Base-by-base conservation (phyloP, 2,329 filamentous ascomycete species). In the Fusarium marasasianum region DNA sequence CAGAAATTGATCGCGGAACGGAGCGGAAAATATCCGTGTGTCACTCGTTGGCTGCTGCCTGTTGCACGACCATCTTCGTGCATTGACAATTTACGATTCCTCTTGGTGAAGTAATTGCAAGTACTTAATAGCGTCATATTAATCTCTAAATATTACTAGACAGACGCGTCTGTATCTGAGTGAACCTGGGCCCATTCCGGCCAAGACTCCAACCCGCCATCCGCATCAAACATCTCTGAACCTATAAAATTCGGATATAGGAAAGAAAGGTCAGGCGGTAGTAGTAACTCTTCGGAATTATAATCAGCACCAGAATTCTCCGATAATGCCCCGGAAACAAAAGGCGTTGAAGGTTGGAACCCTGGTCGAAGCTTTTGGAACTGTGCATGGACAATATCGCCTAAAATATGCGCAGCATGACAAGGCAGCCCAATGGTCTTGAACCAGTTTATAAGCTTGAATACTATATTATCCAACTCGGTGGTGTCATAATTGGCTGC, bases 331-430 rank as follows among this genome's bases (percentile, higher is more conserved):
- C 37, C 31, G 3, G 26, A 5, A 8, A 54, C 11, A 8, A 31
- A 7, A 8, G 41, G 41, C 15, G 43, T 54, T 3, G 47, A 24
- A 5, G 71, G 38, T 3, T 48, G 40, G n/a, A 73, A 73, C 11
- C 40, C 18, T 55, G 74, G 74, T 8, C 74, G 67, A 18, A 78
- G 51, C 31, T 74, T 77, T 18, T 69, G 62, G 24, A 79, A 76
- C 31, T 77, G 73, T 2, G 73, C 70, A 8, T 63, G 61, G 6
- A 79, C 62, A n/a, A 79, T 72, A 20, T 79, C 67, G 8, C 78
- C 72, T 0, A 80, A 64, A 4, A 79, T 68, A 48, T 79, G 76
- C 6, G 77, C 73, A 1, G 70, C 76, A 20, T 80, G 77, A n/a
- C 78, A 79, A 12, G 72, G 57, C 8, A 76, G 8, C 1, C 78